Conservation (phyloP, 805 yeast genomes). For the Cyberlindnera maritima region DNA sequence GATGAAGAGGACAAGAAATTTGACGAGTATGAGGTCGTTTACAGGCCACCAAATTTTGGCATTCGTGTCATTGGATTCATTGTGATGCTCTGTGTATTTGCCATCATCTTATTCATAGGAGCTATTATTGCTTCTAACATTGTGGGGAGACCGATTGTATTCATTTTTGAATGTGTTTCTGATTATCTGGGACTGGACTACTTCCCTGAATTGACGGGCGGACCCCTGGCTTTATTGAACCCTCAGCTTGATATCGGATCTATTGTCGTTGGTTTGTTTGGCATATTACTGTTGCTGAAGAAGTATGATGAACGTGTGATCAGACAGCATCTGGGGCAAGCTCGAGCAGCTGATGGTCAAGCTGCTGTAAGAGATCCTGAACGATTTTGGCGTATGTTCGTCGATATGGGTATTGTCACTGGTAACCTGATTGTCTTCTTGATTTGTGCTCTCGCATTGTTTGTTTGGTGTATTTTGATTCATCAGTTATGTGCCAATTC, state of each 20-base stretch:
- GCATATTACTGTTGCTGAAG: conserved; percentile 13
- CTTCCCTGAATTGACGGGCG: background rate
- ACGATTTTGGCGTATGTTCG: background rate
- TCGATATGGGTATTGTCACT: background rate
- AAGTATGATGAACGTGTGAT: conserved; percentile 20
- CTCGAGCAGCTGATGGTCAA: too few relatives aligned
- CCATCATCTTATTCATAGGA: conserved; percentile 33
- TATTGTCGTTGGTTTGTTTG: conserved; percentile 24
- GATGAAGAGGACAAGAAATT: conserved; percentile 40
- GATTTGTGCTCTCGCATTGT: background rate
- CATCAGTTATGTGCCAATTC: background rate
- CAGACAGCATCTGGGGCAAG: conserved; percentile 18
- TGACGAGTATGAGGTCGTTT: conserved; percentile 67
- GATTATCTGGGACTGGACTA: background rate
- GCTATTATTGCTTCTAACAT: conserved; percentile 21
- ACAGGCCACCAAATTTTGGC: conserved; percentile 79
- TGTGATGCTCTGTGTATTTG: conserved; percentile 42
- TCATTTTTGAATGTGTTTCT: background rate
- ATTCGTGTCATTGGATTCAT: conserved; percentile 46
- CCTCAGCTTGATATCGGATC: conserved; percentile 10
- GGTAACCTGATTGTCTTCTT: background rate
- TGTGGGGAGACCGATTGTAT: conserved; percentile 28
- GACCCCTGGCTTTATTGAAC: background rate
- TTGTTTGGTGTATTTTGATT: background rate
- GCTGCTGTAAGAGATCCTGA: too few relatives aligned